A percentile compares a stretch with the other conserved stretches of the same genome.
Conservation (phyloP, 2,329 filamentous ascomycete genomes). For the Nemania serpens region DNA sequence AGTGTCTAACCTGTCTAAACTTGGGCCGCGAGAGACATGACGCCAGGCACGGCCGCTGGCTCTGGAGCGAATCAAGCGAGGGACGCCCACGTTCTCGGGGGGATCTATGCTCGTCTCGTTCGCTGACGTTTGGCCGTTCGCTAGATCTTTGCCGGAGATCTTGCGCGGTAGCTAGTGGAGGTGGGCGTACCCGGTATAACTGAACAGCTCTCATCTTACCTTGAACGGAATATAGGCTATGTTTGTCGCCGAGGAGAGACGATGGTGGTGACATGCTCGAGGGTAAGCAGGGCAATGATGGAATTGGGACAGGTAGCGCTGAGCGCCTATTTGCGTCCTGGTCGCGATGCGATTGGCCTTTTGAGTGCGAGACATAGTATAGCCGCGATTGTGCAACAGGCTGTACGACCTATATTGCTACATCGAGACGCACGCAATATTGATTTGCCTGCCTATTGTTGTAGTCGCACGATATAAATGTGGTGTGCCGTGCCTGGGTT, state of each 20-base stretch:
- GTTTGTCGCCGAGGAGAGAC: conserved; percentile 23
- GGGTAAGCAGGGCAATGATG: conserved; percentile 13
- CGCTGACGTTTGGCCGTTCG: not conserved
- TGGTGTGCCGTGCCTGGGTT: not conserved
- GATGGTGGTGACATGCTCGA: conserved; percentile 15
- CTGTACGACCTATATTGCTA: conserved; percentile 27
- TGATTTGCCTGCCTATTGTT: conserved; percentile 19
- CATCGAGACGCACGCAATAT: conserved; percentile 10
- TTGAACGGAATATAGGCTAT: conserved; percentile 10
- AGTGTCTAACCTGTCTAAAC: conserved; percentile 7
- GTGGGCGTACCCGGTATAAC: not conserved
- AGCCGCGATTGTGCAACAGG: conserved; percentile 27
- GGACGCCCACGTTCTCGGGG: not conserved
- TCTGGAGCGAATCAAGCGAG: not conserved
- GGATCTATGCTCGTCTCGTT: not conserved
- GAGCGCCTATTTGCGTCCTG: conserved; percentile 26
- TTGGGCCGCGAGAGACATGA: not conserved
- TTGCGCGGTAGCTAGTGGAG: conserved; percentile 1
- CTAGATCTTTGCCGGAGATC: conserved; percentile 1
- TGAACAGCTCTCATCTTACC: not conserved
- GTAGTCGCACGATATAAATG: conserved; percentile 1
- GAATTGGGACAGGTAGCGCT: not conserved
- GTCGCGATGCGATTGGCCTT: conserved; percentile 19
- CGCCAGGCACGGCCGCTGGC: conserved; percentile 8
- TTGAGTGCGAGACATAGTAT: conserved; percentile 17